phyloP scores from a whole-genome alignment of 108 stramenopile genomes.

The Fistulifera pelliculosa region DNA sequence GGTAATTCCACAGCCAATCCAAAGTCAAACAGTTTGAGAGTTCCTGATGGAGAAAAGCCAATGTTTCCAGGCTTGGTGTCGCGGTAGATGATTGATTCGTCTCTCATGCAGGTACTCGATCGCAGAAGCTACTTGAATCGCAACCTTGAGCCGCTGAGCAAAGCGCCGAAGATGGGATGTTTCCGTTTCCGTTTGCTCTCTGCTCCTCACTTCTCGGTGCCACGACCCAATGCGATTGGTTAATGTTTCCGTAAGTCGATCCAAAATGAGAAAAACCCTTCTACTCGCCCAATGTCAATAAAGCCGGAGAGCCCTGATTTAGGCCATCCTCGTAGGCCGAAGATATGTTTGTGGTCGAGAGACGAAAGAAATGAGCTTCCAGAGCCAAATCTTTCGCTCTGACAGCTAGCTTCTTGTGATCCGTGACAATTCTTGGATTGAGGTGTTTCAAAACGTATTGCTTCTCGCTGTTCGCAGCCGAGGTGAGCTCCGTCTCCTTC shows the following conservation, averaged over 20 bases:
- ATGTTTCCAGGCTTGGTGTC: slow-evolving; percentile 66
- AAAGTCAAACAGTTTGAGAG: slow-evolving; percentile 56
- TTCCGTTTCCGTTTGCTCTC: neutral
- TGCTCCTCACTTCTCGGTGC: slow-evolving; percentile 6
- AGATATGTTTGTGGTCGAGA: slow-evolving; percentile 32
- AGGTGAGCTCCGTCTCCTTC: neutral
- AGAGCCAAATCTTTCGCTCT: slow-evolving; percentile 5
- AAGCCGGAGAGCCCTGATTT: neutral
- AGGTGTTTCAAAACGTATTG: neutral
- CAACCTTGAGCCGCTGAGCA: slow-evolving; percentile 19
- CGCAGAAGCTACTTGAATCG: slow-evolving; percentile 41
- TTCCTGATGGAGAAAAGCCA: slow-evolving; percentile 22
- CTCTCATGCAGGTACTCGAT: slow-evolving; percentile 46
- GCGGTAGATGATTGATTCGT: slow-evolving; percentile 42
- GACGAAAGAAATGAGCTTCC: slow-evolving; percentile 17
- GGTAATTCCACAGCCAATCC: slow-evolving; percentile 52
- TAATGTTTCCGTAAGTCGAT: slow-evolving; percentile 48
- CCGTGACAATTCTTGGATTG: neutral
- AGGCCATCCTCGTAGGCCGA: slow-evolving; percentile 36
- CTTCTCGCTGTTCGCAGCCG: neutral
- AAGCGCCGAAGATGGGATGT: slow-evolving; percentile 5
- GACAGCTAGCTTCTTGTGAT: neutral
- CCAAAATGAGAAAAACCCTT: slow-evolving; percentile 61
- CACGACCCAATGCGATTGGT: slow-evolving; percentile 32
- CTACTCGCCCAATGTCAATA: neutral